phyloP scores from a whole-genome alignment of 495 filamentous ascomycete genomes.

The Saxophila tyrrhenica region DNA sequence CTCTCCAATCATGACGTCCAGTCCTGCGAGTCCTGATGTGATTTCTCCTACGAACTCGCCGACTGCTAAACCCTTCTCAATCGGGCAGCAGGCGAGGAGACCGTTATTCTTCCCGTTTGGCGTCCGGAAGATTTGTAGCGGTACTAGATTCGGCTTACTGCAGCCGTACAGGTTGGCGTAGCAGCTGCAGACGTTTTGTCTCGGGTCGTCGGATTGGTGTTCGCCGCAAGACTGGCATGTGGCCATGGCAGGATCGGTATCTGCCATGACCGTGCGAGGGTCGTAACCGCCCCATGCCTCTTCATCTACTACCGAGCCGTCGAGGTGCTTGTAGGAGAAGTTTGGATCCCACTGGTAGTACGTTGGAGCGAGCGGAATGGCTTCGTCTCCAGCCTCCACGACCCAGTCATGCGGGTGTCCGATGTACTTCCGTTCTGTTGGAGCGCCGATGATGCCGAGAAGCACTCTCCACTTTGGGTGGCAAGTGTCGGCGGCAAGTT shows the following conservation, averaged over 20 bases:
- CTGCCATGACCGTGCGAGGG: constrained; percentile 14
- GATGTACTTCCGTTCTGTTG: constrained; percentile 14
- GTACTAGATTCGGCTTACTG: constrained; percentile 3
- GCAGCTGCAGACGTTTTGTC: constrained; percentile 21
- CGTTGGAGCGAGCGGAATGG: constrained; percentile 22
- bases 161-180: constrained; percentile 23
- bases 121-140: constrained; percentile 25
- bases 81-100: constrained; percentile 19
- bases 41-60: constrained; percentile 28
- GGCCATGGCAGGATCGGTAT: neutral
- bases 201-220: constrained; percentile 23
- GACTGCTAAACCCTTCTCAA: constrained; percentile 22
- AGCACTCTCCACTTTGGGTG: constrained; percentile 29
- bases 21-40: constrained; percentile 20
- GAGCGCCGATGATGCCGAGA: constrained; percentile 13
- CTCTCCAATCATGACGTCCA: constrained; percentile 32
- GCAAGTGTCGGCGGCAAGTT: constrained; percentile 29
- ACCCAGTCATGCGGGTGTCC: constrained; percentile 29
- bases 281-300: constrained; percentile 24
- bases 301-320: constrained; percentile 23
- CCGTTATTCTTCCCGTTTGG: constrained; percentile 25
- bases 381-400: constrained; percentile 12
- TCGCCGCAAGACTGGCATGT: constrained; percentile 21
- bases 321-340: constrained; percentile 24
- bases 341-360: constrained; percentile 22